Base-by-base conservation (phyloP, 1,284 basidiomycete species). In the Xerocomus cyaneibrunnescens region DNA sequence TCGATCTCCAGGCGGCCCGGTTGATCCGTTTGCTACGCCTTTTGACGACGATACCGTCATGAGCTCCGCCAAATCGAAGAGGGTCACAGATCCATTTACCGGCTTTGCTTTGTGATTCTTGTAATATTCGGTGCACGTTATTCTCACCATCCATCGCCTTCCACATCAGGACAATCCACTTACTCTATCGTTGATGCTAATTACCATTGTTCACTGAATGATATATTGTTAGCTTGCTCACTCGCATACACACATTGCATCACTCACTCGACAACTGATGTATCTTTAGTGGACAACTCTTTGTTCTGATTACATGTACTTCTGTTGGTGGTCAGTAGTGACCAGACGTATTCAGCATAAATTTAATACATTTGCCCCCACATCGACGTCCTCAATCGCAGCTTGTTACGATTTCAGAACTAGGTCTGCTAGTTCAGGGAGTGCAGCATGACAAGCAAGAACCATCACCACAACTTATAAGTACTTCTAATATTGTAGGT, bases 1-100 rank as follows among this genome's bases (percentile, higher is more conserved):
- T 40, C 72, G 72, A 54, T 66, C 73, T 57, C 71, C 73, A 38
- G 49, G 63, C 54, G 60, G 57, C 19, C 23, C 56, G 43, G 64
- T 73, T 42, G 69, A 84, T 62, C 87, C 87, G 41, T 90, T 89
- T 63, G 76, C 79, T 51, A 88, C 87, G 50, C 87, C 88, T 12
- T 90, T 89, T 70, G 88, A 90, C 66, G 87, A 89, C 62, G 81
- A 86, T 61, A 74, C 75, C 50, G 72, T 77, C 13, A 35, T 25
- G 17, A 56, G 30, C 23, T 53, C 57, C 7, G 21, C 35, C 7
- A 64, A 45, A 52, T 41, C 46, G 35, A 69, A 58, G 60, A 56
- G 55, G 42, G 52, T 39, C 32, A 58, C 59, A 28, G 71, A 72
- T 44, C 65, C 69, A 8, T 71, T 70, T 46, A 28, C 57, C 6